Evolutionary conservation across 169 alveolate species (phyloP).

Genomic region (Cryptosporidium tyzzeri): DNA sequence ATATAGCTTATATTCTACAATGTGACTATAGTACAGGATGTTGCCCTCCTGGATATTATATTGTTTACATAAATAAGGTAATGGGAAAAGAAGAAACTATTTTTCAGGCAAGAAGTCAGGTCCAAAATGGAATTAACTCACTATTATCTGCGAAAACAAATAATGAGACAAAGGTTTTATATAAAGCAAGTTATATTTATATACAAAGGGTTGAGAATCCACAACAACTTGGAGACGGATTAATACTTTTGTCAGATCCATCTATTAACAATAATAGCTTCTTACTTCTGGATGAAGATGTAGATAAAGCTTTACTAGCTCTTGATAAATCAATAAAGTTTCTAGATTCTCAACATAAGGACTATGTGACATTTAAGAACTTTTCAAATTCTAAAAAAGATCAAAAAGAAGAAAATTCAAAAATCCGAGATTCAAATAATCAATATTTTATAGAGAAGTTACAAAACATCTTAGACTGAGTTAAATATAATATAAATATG

Average conservation of each 20-base stretch:
- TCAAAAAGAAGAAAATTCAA: neutral
- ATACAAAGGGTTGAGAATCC: constrained; percentile 24
- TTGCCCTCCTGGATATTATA: constrained; percentile 38
- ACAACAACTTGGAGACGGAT: neutral
- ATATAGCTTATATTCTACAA: constrained; percentile 25
- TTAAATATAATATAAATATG: neutral
- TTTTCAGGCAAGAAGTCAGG: neutral
- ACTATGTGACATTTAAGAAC: neutral
- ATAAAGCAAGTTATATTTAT: constrained; percentile 44
- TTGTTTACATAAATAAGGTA: constrained; percentile 26
- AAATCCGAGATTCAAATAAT: neutral
- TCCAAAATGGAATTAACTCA: neutral
- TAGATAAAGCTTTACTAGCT: constrained; percentile 15
- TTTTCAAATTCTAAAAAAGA: neutral
- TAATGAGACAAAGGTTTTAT: constrained; percentile 4
- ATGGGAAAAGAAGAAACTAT: constrained; percentile 6
- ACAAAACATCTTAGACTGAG: neutral
- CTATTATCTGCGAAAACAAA: neutral
- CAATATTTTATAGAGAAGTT: neutral
- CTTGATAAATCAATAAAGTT: constrained; percentile 12
- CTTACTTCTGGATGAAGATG: constrained; percentile 43
- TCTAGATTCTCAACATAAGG: neutral
- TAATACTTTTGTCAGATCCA: constrained; percentile 47
- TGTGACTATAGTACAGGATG: constrained; percentile 52
- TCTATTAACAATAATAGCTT: constrained; percentile 42